Percentiles rank a stretch among this genome's conserved stretches.
phyloP scores from a whole-genome alignment of 2,329 filamentous ascomycete species.

The Cryphonectria radicalis region DNA sequence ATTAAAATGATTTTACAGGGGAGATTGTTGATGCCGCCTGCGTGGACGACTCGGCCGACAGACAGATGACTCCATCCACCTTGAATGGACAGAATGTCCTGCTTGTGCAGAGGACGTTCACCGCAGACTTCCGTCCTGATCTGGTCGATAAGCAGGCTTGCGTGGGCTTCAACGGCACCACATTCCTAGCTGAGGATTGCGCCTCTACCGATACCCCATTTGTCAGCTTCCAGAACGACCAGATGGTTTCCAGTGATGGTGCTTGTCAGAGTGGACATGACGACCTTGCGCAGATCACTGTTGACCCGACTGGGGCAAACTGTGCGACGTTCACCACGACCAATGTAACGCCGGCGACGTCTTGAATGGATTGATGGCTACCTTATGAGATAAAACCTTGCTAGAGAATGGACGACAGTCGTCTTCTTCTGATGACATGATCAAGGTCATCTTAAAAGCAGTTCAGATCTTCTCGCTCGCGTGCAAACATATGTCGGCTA shows the following conservation, averaged over 20 bases:
- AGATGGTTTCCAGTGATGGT: slow-evolving; percentile 37
- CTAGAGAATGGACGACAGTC: no score
- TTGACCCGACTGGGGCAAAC: slow-evolving; percentile 35
- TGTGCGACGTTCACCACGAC: slow-evolving; percentile 41
- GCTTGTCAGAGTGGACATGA: slow-evolving; percentile 44
- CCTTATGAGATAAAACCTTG: background rate
- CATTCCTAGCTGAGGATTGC: slow-evolving; percentile 44
- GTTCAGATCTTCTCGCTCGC: no score
- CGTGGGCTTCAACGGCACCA: slow-evolving; percentile 45
- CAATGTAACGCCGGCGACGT: slow-evolving; percentile 32
- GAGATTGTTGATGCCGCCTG: slow-evolving; percentile 48
- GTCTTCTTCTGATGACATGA: no score
- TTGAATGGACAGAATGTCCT: slow-evolving; percentile 40
- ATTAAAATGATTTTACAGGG: slow-evolving; percentile 33
- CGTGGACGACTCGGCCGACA: slow-evolving; percentile 42
- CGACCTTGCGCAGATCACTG: slow-evolving; percentile 38
- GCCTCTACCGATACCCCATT: slow-evolving; percentile 32
- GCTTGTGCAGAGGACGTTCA: slow-evolving; percentile 44
- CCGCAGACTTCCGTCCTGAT: slow-evolving; percentile 43
- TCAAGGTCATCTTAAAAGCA: no score
- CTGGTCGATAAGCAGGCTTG: slow-evolving; percentile 44
- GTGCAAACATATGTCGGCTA: no score
- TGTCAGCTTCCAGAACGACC: slow-evolving; percentile 36
- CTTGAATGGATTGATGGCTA: slow-evolving; percentile 7
- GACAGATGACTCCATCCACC: slow-evolving; percentile 45